A percentile compares a stretch with the other conserved stretches of the same genome.
phyloP scores from a whole-genome alignment of 495 filamentous ascomycete species.

The Delitschia confertaspora region DNA sequence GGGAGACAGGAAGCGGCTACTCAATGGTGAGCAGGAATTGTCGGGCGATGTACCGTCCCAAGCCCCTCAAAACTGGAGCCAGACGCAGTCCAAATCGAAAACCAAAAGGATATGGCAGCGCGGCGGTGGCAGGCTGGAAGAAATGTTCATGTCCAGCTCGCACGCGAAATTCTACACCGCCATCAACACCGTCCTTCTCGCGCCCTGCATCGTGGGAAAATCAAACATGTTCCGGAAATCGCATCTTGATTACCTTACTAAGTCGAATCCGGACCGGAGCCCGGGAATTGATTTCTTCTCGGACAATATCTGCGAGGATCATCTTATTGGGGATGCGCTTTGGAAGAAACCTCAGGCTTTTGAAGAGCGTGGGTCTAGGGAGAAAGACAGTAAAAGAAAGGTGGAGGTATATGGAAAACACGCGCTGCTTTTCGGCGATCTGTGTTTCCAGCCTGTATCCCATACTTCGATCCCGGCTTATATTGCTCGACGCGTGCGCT shows the following conservation, averaged over 20 bases:
- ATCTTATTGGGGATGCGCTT: conserved; percentile 84
- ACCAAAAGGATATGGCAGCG: conserved; percentile 31
- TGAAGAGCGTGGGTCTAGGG: conserved; percentile 22
- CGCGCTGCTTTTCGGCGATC: conserved; percentile 69
- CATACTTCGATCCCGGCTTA: conserved; percentile 73
- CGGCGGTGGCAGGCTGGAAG: conserved; percentile 80
- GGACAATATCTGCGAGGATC: conserved; percentile 95
- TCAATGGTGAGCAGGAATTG: conserved; percentile 2
- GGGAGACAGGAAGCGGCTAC: conserved; percentile 19
- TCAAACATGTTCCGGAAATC: conserved; percentile 96
- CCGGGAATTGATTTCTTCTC: conserved; percentile 87
- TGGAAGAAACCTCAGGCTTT: conserved; percentile 50
- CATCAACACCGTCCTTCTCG: conserved; percentile 86
- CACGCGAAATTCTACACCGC: conserved; percentile 98
- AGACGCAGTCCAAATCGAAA: background rate
- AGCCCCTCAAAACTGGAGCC: background rate
- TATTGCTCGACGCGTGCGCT: conserved; percentile 73
- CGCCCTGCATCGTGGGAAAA: conserved; percentile 93
- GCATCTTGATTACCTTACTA: conserved; percentile 74
- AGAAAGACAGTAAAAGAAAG: conserved; percentile 35
- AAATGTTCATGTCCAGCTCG: conserved; percentile 84
- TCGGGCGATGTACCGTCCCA: conserved; percentile 25
- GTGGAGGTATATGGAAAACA: conserved; percentile 61
- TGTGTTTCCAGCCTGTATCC: conserved; percentile 82
- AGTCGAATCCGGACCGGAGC: conserved; percentile 35